A percentile compares a stretch with the other conserved stretches of the same genome.
Conservation (phyloP, 2,329 filamentous ascomycete species). For the Claviceps humidiphila region DNA sequence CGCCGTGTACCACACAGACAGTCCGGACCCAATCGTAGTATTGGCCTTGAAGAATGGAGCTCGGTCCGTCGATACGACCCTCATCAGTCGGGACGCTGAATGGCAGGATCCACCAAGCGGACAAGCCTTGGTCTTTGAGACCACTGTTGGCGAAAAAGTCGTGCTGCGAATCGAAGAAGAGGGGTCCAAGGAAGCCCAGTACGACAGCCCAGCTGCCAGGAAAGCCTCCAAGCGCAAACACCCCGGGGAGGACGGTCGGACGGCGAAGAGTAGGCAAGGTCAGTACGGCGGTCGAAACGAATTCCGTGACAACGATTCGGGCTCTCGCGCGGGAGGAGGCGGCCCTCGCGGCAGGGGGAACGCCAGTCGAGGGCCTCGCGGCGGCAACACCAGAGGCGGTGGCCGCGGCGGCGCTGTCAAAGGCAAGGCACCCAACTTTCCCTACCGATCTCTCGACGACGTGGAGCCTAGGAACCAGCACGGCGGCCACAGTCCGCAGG, state of each 20-base stretch:
- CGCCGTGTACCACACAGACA: conserved; percentile 65
- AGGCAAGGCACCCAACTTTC: conserved; percentile 34
- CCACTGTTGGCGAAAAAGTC: conserved; percentile 74
- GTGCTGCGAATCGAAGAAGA: conserved; percentile 70
- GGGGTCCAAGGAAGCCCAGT: conserved; percentile 45
- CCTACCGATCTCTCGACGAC: conserved; percentile 58
- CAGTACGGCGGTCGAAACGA: conserved; percentile 26
- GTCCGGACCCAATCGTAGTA: conserved; percentile 64
- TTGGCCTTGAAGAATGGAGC: conserved; percentile 66
- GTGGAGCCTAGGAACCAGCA: conserved; percentile 36
- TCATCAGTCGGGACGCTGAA: conserved; percentile 48
- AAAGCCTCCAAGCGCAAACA: conserved; percentile 47
- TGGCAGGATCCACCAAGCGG: conserved; percentile 68
- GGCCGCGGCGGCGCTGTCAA: conserved; percentile 22
- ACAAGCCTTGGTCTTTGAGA: conserved; percentile 65
- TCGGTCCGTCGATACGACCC: conserved; percentile 64
- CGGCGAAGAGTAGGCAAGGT: conserved; percentile 19
- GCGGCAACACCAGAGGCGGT: conserved; percentile 27
- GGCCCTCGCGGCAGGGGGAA: conserved; percentile 22
- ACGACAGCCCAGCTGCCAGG: conserved; percentile 48
- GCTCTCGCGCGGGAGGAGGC: conserved; percentile 19
- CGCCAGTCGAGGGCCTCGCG: conserved; percentile 23
- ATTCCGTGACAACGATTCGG: conserved; percentile 29
- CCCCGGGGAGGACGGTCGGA: conserved; percentile 33
- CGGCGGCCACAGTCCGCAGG: conserved; percentile 26